Evolutionary conservation across 2,329 filamentous ascomycete genomes (phyloP).

Genomic region (Hypoxylon sp.): DNA sequence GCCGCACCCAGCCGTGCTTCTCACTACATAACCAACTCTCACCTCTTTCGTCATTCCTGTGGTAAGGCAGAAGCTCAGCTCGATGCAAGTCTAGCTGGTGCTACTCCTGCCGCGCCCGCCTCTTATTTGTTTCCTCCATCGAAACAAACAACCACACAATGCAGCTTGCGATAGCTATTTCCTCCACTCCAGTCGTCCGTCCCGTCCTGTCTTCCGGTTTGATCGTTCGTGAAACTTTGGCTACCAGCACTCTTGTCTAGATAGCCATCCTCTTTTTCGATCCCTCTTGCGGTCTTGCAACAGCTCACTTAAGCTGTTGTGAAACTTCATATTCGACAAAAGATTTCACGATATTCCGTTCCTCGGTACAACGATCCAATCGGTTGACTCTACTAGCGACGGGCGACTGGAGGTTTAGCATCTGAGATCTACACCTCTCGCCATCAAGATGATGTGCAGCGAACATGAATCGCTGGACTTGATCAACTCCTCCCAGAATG

Average conservation of each 20-base stretch:
- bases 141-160: constrained; percentile 57
- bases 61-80: constrained; percentile 43
- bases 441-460: constrained; percentile 66
- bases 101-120: constrained; percentile 45
- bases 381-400: constrained; percentile 61
- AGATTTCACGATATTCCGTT: constrained; percentile 46
- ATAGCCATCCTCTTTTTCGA: constrained; percentile 53
- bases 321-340: constrained; percentile 54
- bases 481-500: constrained; percentile 58
- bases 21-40: background rate
- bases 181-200: constrained; percentile 68
- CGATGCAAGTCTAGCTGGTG: constrained; percentile 46
- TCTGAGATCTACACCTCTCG: constrained; percentile 40
- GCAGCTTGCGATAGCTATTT: constrained; percentile 61
- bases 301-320: constrained; percentile 49
- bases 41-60: constrained; percentile 27
- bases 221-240: constrained; percentile 62
- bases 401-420: constrained; percentile 61
- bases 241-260: constrained; percentile 54
- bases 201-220: constrained; percentile 67
- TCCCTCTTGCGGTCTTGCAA: constrained; percentile 49
- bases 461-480: constrained; percentile 62
- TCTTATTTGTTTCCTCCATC: constrained; percentile 40
- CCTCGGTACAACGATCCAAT: constrained; percentile 53
- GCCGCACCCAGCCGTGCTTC: constrained; percentile 13